Percentiles rank a stretch among this genome's conserved stretches.
These are phyloP conservation scores for Eucalyptus erythrocorys DNA, from an alignment of 345 rosid genomes.

Conservation along the genomic window DNA sequence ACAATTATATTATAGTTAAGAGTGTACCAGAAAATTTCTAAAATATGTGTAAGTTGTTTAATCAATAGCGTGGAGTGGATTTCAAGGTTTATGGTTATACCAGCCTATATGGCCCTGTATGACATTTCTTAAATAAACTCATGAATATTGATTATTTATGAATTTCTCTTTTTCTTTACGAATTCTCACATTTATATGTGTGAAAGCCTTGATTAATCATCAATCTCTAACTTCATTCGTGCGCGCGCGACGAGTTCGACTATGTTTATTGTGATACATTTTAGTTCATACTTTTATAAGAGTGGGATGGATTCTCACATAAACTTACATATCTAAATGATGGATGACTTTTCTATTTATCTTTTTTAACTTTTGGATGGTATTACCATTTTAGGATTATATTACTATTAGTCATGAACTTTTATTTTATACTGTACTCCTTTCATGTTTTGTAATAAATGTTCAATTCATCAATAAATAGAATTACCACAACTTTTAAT, in stretches of 20 bases:
- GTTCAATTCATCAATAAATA: neutral
- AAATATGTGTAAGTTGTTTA: neutral
- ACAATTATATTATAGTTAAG: neutral
- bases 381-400: too few relatives aligned
- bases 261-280: neutral
- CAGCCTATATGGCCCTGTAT: neutral
- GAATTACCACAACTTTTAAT: neutral
- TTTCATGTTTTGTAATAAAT: neutral
- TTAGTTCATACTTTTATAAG: neutral
- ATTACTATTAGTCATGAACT: neutral
- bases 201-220: too few relatives aligned
- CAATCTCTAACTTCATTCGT: neutral
- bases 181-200: neutral
- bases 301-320: neutral
- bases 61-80: neutral
- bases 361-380: neutral
- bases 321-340: neutral
- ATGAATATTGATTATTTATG: too few relatives aligned
- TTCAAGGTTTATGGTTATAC: neutral
- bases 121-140: too few relatives aligned
- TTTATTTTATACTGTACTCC: neutral
- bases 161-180: too few relatives aligned
- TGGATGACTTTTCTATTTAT: neutral
- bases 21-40: neutral
- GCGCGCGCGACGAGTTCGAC: rapidly evolving